These are phyloP conservation scores for Diplosphaera chodatii DNA, from an alignment of 139 green algal genomes.

Conservation along the genomic window DNA sequence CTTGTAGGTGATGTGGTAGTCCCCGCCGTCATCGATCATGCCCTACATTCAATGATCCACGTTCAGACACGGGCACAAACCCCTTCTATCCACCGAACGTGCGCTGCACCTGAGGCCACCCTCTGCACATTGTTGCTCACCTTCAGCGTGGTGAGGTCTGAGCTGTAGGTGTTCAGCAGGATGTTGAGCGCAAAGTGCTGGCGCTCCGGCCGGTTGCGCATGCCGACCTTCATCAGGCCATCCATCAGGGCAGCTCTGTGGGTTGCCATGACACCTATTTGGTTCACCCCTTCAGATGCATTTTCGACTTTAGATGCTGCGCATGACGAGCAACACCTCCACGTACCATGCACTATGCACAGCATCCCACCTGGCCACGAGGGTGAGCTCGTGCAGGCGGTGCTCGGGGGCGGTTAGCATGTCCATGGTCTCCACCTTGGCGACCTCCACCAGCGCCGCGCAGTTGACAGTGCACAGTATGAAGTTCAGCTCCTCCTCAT, in stretches of 20 bases:
- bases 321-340: too few species aligned
- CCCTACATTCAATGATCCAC: too few species aligned
- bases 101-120: too few species aligned
- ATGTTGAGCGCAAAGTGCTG: constrained; percentile 34
- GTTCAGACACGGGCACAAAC: too few species aligned
- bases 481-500: constrained; percentile 42
- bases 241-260: constrained; percentile 42
- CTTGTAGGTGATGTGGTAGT: constrained; percentile 60
- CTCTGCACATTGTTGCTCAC: too few species aligned
- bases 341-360: too few species aligned
- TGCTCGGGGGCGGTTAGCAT: constrained; percentile 15
- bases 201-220: constrained; percentile 34
- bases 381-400: constrained; percentile 27
- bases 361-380: constrained; percentile 26
- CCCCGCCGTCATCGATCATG: constrained; percentile 22
- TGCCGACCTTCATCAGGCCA: constrained; percentile 49
- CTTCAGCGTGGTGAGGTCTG: constrained; percentile 51
- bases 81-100: too few species aligned
- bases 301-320: too few species aligned
- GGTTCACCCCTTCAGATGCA: too few species aligned
- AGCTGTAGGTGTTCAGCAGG: constrained; percentile 33
- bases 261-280: background rate
- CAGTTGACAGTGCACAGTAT: constrained; percentile 40
- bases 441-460: constrained; percentile 36
- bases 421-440: constrained; percentile 19